Percentiles rank a stretch among this genome's conserved stretches.
These are phyloP conservation scores for Cladophialophora bantiana DNA, from an alignment of 2,329 filamentous ascomycete species.

Conservation along the genomic window DNA sequence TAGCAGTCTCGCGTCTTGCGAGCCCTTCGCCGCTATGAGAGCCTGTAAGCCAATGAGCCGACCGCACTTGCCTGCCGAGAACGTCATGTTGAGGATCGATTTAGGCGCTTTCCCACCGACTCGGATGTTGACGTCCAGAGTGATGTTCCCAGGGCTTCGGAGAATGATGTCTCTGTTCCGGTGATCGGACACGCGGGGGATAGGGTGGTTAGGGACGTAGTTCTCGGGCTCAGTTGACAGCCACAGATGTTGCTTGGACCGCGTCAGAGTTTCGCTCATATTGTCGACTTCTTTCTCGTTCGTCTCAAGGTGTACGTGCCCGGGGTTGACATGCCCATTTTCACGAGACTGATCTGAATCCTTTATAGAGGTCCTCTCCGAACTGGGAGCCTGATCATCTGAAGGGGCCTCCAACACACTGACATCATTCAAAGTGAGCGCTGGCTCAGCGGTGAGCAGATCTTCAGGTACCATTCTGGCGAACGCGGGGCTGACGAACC, in stretches of 20 bases:
- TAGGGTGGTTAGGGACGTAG: background rate
- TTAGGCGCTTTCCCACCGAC: constrained; percentile 6
- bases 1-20: constrained; percentile 1
- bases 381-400: constrained; percentile 1
- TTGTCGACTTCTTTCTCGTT: background rate
- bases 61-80: constrained; percentile 10
- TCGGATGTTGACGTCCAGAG: constrained; percentile 5
- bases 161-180: background rate
- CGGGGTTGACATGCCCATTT: background rate
- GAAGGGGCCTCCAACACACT: background rate
- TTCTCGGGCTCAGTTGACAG: background rate
- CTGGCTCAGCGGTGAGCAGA: constrained; percentile 4
- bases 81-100: constrained; percentile 6
- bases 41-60: constrained; percentile 8
- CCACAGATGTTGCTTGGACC: constrained; percentile 1
- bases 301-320: background rate
- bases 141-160: constrained; percentile 13
- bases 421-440: background rate
- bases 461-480: constrained; percentile 10
- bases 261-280: constrained; percentile 13
- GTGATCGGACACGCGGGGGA: background rate
- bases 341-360: background rate
- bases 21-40: constrained; percentile 4
- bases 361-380: background rate
- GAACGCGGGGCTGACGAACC: background rate